Conservation (phyloP, 1,284 basidiomycete genomes). For the Leccinum pallidistipes region DNA sequence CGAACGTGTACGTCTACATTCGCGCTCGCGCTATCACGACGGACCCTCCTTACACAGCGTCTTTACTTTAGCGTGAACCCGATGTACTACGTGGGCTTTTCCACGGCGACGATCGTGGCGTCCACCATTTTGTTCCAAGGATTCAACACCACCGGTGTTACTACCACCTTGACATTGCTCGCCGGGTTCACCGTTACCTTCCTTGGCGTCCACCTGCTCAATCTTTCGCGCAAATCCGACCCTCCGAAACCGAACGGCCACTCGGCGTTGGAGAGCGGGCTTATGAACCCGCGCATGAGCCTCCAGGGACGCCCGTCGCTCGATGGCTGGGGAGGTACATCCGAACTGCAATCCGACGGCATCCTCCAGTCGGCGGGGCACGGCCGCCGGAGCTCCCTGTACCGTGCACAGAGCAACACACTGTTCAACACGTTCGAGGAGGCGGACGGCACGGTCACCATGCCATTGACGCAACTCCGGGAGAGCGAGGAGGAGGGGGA, state of each 20-base stretch:
- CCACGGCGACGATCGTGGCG: slow-evolving; percentile 92
- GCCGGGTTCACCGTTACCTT: slow-evolving; percentile 90
- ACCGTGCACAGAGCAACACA: slow-evolving; percentile 57
- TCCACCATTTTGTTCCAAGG: slow-evolving; percentile 97
- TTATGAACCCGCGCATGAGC: slow-evolving; percentile 76
- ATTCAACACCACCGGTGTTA: slow-evolving; percentile 86
- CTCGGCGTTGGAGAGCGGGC: slow-evolving; percentile 62
- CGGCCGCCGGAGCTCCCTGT: slow-evolving; percentile 54
- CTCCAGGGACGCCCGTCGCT: slow-evolving; percentile 68
- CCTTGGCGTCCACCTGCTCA: slow-evolving; percentile 89
- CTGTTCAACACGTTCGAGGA: slow-evolving; percentile 64
- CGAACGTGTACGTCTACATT: slow-evolving; percentile 80
- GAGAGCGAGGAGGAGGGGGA: slow-evolving; percentile 44
- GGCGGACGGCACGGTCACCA: slow-evolving; percentile 9
- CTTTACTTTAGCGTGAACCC: slow-evolving; percentile 75
- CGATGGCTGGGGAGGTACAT: slow-evolving; percentile 65
- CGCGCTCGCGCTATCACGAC: neutral
- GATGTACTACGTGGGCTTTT: slow-evolving; percentile 98
- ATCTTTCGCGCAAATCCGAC: slow-evolving; percentile 74
- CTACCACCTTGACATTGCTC: slow-evolving; percentile 83
- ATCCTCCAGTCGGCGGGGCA: slow-evolving; percentile 40
- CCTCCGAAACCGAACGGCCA: slow-evolving; percentile 42
- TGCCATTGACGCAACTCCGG: slow-evolving; percentile 44
- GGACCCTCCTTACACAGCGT: slow-evolving; percentile 9
- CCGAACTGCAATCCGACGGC: slow-evolving; percentile 34